A percentile compares a stretch with the other conserved stretches of the same genome.
Evolutionary conservation across 148 eudicot species (phyloP).

Genomic region (Arctostaphylos glauca): DNA sequence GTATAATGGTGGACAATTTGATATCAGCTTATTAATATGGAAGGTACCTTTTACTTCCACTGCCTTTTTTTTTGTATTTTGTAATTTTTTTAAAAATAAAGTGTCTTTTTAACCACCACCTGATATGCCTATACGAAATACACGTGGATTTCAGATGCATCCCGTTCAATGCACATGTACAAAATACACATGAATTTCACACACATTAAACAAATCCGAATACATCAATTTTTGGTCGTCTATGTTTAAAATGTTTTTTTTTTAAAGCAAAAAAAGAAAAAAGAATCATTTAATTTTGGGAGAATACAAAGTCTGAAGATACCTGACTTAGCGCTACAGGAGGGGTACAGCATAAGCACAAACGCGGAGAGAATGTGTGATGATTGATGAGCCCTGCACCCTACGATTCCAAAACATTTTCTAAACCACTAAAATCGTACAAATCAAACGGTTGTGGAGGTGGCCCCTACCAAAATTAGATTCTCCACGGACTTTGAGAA

Average conservation of each 20-base stretch:
- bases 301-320: not conserved
- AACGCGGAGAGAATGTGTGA: not conserved
- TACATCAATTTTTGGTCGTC: no score
- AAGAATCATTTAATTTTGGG: not conserved
- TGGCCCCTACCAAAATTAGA: no score
- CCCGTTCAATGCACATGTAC: no score
- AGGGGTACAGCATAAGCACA: not conserved
- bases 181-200: no score
- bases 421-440: no score
- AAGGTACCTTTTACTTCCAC: constrained; percentile 47
- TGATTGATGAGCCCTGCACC: not conserved
- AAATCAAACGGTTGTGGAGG: not conserved
- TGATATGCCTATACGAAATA: no score
- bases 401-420: not conserved
- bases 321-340: not conserved
- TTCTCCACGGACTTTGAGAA: not conserved
- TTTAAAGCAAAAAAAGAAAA: not conserved
- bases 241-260: no score
- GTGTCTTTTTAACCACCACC: no score
- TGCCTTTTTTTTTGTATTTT: not conserved
- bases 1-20: constrained; percentile 72
- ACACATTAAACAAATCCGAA: no score
- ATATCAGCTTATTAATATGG: constrained; percentile 81
- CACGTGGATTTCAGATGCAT: no score
- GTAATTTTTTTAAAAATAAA: no score